These are phyloP conservation scores for Melastoma malabathricum DNA, from an alignment of 345 rosid species.

Conservation along the genomic window DNA sequence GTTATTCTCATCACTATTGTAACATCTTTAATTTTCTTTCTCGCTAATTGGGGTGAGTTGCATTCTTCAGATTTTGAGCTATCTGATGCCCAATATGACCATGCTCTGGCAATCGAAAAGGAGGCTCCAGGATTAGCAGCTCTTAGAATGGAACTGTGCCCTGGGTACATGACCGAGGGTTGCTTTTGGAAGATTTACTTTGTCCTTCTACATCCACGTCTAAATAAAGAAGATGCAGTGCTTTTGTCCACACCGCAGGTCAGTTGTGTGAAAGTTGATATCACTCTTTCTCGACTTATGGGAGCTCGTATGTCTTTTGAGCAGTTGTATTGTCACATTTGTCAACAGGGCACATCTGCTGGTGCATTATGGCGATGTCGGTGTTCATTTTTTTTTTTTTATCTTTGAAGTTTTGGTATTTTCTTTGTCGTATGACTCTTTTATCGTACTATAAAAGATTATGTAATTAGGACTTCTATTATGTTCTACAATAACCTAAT, in stretches of 20 bases:
- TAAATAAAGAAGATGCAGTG: conserved; percentile 57
- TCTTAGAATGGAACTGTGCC: conserved; percentile 77
- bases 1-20: no score
- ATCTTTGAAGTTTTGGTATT: no score
- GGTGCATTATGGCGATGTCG: no score
- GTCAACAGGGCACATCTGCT: no score
- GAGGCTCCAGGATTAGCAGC: conserved; percentile 73
- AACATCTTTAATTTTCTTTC: no score
- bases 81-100: conserved; percentile 91
- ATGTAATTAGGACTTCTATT: no score
- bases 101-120: conserved; percentile 74
- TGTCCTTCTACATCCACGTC: conserved; percentile 76
- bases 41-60: neutral
- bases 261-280: conserved; percentile 4
- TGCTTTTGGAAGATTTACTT: conserved; percentile 97
- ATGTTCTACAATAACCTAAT: no score
- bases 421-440: no score
- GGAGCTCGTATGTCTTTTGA: no score
- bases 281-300: neutral
- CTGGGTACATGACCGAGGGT: conserved; percentile 73
- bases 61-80: conserved; percentile 56
- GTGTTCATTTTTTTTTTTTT: no score
- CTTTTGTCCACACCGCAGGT: conserved; percentile 76
- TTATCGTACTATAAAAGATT: no score
- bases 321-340: no score